Evolutionary conservation across 257 asterid species (phyloP), one percentile per base, ranked within the genome.

Genomic region (Nicotiana knightiana): DNA sequence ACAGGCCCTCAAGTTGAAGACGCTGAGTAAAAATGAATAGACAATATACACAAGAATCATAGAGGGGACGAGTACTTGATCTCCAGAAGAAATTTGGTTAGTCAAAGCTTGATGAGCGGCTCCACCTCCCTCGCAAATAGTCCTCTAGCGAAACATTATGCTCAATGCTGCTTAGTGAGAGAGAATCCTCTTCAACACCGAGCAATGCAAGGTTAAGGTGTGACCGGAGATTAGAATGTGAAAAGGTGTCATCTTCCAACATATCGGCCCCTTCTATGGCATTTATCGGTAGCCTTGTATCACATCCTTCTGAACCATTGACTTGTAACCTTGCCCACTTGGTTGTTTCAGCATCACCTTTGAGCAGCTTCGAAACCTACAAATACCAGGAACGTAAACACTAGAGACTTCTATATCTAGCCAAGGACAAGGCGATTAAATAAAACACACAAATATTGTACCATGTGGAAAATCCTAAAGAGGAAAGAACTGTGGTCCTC

Each of bases 81-180:
- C 64, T 83, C 63, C 37, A 85, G 54, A 63, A 35, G 83, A 79
- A 33, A 24, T 59, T 65, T 18, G 64, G 85, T 90, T 83, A 95
- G 88, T 96, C 97, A 28, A 96, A 89, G 94, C 97, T 94, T 6
- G 99, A 94, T 51, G 99, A 91, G 9, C 97, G 91, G 86, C 98
- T 93, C 93, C 97, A 89, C 87, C 99, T 85, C 64, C 97, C 97
- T 37, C 88, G 89, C 43, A 93, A 88, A 89, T 94, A 93, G 71
- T 96, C 98, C 66, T 94, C 98, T 26, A 96, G 76, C 1, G 94
- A 90, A 55, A 94, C 87, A 79, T 88, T 88, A 67, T 90, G 98
- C 81, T 92, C 98, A n/a, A 90, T 88, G 93, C 99, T 96, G 85
- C 98, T 94, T 48, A 87, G 51, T 3, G 98, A 94, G 33, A 89